Evolutionary conservation across 192 early-diverging fungal genomes (phyloP).

Genomic region (Dissophora globulifera): DNA sequence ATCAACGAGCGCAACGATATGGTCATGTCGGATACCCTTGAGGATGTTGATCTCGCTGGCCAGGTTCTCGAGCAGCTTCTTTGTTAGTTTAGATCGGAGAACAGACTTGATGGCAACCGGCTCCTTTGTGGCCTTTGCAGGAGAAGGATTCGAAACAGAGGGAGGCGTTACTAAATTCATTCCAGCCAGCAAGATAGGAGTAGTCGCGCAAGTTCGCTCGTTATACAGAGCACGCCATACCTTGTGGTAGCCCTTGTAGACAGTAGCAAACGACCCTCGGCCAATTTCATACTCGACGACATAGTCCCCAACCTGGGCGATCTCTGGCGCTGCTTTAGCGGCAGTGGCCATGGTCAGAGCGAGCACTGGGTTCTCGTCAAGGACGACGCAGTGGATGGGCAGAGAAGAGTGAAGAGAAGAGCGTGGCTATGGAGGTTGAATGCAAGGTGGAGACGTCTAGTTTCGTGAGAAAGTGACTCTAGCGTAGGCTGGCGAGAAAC

Average conservation of each 20-base stretch:
- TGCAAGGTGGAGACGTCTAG: no score
- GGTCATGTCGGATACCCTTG: conserved; percentile 81
- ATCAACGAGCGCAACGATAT: conserved; percentile 90
- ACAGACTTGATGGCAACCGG: conserved; percentile 95
- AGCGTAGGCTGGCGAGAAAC: no score
- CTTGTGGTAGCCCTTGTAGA: conserved; percentile 84
- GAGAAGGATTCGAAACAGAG: no score
- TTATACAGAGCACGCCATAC: conserved; percentile 39
- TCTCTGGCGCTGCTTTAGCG: conserved; percentile 20
- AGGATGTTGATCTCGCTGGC: conserved; percentile 96
- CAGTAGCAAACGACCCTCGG: conserved; percentile 95
- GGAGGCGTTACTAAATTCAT: no score
- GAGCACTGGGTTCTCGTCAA: conserved; percentile 1
- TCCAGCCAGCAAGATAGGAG: no score
- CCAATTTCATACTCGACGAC: conserved; percentile 87
- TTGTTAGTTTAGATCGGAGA: conserved; percentile 85
- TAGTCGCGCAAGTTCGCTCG: no score
- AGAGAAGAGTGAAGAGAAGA: no score
- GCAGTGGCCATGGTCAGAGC: conserved; percentile 30
- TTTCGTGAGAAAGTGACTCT: no score
- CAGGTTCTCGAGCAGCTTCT: conserved; percentile 91
- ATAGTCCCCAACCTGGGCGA: conserved; percentile 76
- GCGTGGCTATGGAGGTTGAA: no score
- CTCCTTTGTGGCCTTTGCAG: conserved; percentile 59
- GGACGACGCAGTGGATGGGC: neutral